Conservation (phyloP, 116 monocot genomes). For the Zostera marina region DNA sequence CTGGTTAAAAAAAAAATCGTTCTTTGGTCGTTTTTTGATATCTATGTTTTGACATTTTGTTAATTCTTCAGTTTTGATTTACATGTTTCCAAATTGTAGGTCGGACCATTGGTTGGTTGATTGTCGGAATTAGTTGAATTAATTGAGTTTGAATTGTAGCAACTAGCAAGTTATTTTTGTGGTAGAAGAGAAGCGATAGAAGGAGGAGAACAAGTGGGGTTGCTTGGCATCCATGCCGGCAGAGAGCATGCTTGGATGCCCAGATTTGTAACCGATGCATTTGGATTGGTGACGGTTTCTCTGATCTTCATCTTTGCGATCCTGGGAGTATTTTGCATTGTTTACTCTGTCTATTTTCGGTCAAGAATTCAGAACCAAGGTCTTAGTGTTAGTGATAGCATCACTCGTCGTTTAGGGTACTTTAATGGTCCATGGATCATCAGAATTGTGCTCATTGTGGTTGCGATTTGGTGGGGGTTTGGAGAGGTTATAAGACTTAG, state of each 20-base stretch:
- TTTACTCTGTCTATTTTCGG: conserved; percentile 49
- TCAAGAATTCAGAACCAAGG: conserved; percentile 27
- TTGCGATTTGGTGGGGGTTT: conserved; percentile 68
- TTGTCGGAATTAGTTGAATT: not conserved
- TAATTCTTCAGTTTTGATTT: not conserved
- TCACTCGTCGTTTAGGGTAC: conserved; percentile 52
- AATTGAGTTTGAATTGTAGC: not conserved
- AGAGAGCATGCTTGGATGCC: conserved; percentile 79
- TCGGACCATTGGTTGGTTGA: not conserved
- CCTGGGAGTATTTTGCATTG: conserved; percentile 56
- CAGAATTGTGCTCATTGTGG: conserved; percentile 47
- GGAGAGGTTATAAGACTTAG: conserved; percentile 65
- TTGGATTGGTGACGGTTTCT: conserved; percentile 79
- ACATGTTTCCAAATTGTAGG: not conserved
- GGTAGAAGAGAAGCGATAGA: conserved; percentile 3
- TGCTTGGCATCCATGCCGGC: conserved; percentile 30
- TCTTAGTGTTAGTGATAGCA: no score
- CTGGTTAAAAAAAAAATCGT: no score
- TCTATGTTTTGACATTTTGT: no score
- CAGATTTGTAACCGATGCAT: conserved; percentile 49
- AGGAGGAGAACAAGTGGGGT: not conserved
- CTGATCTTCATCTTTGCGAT: conserved; percentile 37
- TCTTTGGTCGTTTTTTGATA: no score
- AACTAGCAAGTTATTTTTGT: not conserved
- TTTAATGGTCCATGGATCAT: conserved; percentile 89